Conservation (phyloP, 2,329 filamentous ascomycete genomes). For the Fusarium sp. region DNA sequence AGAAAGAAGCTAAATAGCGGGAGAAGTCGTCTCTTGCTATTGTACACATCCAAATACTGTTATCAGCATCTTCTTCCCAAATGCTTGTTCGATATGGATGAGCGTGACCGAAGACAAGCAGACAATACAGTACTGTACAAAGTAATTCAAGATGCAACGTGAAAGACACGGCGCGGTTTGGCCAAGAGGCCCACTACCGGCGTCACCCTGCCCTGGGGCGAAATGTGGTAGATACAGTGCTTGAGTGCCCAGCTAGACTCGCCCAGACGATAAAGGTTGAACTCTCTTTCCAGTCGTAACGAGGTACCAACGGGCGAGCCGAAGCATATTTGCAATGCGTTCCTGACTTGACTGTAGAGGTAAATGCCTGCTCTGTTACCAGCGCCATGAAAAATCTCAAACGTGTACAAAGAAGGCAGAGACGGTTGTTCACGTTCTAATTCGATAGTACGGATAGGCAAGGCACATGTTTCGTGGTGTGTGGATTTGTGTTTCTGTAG, state of each 20-base stretch:
- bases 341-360: constrained; percentile 24
- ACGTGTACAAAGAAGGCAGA: neutral
- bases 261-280: constrained; percentile 25
- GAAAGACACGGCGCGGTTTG: constrained; percentile 41
- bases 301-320: constrained; percentile 23
- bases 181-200: constrained; percentile 32
- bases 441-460: neutral
- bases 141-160: constrained; percentile 18
- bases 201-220: constrained; percentile 37
- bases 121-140: neutral
- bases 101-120: constrained; percentile 2
- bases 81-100: neutral
- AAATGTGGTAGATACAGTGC: constrained; percentile 12
- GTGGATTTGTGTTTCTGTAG: constrained; percentile 32
- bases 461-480: constrained; percentile 14
- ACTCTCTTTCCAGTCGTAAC: constrained; percentile 30
- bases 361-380: neutral
- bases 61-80: neutral
- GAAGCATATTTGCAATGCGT: constrained; percentile 22
- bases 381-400: neutral
- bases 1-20: neutral
- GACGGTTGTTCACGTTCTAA: neutral
- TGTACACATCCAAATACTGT: neutral
- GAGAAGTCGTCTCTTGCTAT: neutral
- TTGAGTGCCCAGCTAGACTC: constrained; percentile 15